Evolutionary conservation across 2,329 filamentous ascomycete species (phyloP).

Genomic region (Arthrinium phaeospermum): DNA sequence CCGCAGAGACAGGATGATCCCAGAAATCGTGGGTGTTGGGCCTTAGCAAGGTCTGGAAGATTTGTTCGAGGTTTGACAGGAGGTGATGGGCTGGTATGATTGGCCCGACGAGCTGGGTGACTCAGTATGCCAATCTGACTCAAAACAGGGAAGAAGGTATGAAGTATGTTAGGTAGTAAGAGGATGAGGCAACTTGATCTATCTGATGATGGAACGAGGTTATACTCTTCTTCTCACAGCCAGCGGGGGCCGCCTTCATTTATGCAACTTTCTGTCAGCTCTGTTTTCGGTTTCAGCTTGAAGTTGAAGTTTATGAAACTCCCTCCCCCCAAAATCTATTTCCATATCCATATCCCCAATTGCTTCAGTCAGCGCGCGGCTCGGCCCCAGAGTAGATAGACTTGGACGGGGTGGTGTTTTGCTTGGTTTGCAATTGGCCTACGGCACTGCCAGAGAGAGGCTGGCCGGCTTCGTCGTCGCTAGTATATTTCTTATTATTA

Average conservation of each 20-base stretch:
- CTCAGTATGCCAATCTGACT: not conserved
- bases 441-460: not conserved
- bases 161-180: not conserved
- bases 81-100: not conserved
- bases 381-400: slow-evolving; percentile 26
- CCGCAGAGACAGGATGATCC: slow-evolving; percentile 9
- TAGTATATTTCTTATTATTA: slow-evolving; percentile 15
- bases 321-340: not conserved
- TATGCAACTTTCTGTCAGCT: not conserved
- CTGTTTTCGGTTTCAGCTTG: not conserved
- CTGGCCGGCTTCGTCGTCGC: not conserved
- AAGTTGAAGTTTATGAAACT: not conserved
- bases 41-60: not conserved
- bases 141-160: not conserved
- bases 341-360: not conserved
- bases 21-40: not conserved
- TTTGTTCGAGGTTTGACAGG: not conserved
- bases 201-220: not conserved
- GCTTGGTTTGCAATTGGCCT: slow-evolving; percentile 30
- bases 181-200: not conserved
- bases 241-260: slow-evolving; percentile 1
- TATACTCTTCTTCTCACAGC: not conserved
- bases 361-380: slow-evolving; percentile 40
- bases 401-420: slow-evolving; percentile 11
- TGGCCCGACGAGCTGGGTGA: not conserved